Conservation (phyloP, 2,329 filamentous ascomycete species). For the Rutstroemia sp. region DNA sequence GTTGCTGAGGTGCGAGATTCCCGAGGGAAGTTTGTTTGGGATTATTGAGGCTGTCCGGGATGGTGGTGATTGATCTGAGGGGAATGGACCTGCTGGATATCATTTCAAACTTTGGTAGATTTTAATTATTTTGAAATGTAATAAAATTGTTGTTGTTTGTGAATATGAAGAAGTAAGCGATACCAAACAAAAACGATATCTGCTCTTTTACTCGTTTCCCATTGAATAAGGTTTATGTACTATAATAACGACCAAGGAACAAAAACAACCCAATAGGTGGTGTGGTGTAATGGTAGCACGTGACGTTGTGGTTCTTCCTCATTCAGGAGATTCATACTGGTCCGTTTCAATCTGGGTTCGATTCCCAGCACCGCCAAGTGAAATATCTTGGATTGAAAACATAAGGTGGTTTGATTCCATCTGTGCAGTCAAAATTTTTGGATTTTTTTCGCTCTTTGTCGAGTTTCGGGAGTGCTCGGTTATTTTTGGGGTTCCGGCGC, state of each 20-base stretch:
- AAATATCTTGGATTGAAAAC: slow-evolving; percentile 21
- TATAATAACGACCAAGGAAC: neutral
- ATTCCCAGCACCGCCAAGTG: slow-evolving; percentile 30
- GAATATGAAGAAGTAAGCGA: too few species aligned
- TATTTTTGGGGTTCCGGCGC: neutral
- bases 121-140: too few species aligned
- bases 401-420: slow-evolving; percentile 16
- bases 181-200: too few species aligned
- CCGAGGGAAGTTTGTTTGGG: neutral
- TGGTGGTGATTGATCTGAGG: too few species aligned
- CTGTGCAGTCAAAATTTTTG: neutral
- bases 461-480: neutral
- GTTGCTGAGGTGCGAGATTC: neutral
- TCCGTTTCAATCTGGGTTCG: slow-evolving; percentile 30
- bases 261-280: slow-evolving; percentile 8
- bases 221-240: too few species aligned
- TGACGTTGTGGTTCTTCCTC: slow-evolving; percentile 26
- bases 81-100: too few species aligned
- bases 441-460: neutral
- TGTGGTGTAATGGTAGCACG: slow-evolving; percentile 28
- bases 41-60: neutral
- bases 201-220: too few species aligned
- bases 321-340: slow-evolving; percentile 14
- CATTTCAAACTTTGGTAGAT: too few species aligned
- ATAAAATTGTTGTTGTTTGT: too few species aligned